phyloP scores from a whole-genome alignment of 1,284 basidiomycete species.

The Melampsora larici-populina region DNA sequence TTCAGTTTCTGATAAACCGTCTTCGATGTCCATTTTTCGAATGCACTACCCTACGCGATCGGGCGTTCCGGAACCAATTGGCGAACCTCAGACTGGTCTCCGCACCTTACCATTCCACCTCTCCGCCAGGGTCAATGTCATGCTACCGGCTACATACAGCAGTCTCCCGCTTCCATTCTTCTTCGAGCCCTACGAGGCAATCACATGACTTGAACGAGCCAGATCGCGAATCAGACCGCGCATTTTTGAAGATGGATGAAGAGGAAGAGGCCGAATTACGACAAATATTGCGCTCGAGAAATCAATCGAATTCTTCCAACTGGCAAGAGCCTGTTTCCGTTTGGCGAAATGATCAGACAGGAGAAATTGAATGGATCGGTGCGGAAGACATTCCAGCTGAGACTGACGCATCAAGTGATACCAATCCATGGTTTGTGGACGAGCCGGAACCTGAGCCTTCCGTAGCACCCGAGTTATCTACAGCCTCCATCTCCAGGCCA shows the following conservation, averaged over 20 bases:
- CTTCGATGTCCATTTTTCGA: too few relatives aligned
- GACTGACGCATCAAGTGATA: background rate
- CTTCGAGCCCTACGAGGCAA: background rate
- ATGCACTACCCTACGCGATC: background rate
- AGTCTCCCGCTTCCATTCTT: background rate
- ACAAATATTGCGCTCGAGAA: background rate
- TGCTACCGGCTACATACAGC: background rate
- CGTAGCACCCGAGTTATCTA: background rate
- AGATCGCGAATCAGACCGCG: background rate
- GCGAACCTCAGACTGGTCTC: background rate
- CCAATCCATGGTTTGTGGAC: constrained; percentile 36
- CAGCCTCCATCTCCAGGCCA: background rate
- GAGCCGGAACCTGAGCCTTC: constrained; percentile 7
- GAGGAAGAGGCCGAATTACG: background rate
- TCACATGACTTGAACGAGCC: background rate
- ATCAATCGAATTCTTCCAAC: background rate
- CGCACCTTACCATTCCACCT: background rate
- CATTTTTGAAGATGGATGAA: background rate
- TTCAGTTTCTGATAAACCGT: too few relatives aligned
- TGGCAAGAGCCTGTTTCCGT: constrained; percentile 2
- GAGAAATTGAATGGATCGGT: background rate
- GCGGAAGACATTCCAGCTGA: background rate
- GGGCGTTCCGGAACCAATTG: background rate
- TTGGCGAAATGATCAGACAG: background rate
- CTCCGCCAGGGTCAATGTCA: background rate